Conservation (phyloP, 768 basidiomycete species). For the Kwoniella botswanensis region DNA sequence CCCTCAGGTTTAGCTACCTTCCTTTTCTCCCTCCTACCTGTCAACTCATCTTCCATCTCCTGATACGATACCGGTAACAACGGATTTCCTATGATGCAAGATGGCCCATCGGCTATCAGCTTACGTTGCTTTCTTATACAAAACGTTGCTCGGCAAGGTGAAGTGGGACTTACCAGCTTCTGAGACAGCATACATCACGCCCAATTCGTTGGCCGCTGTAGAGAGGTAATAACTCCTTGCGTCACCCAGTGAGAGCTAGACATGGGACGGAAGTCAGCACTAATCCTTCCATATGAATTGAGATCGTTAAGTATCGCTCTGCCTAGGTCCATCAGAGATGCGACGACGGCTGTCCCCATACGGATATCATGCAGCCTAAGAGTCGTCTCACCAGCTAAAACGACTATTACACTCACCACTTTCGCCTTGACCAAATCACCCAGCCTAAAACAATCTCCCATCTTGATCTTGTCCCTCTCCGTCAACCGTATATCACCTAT, state of each 20-base stretch:
- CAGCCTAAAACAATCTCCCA: conserved; percentile 58
- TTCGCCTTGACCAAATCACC: conserved; percentile 58
- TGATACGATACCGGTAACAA: conserved; percentile 59
- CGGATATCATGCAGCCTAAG: no score
- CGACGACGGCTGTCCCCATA: no score
- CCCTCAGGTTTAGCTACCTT: conserved; percentile 60
- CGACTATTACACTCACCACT: conserved; percentile 46
- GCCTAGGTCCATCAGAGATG: neutral
- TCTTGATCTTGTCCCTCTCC: conserved; percentile 54
- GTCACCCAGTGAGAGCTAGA: conserved; percentile 57
- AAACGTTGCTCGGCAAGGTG: neutral
- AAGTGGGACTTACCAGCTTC: conserved; percentile 49
- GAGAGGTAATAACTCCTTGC: conserved; percentile 59
- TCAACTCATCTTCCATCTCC: conserved; percentile 60
- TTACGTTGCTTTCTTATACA: neutral
- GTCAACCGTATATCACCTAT: conserved; percentile 57
- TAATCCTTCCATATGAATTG: neutral
- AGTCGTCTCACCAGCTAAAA: no score
- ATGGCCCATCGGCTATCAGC: neutral
- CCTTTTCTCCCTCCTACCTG: conserved; percentile 56
- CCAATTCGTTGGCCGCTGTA: conserved; percentile 58
- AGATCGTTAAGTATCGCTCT: neutral
- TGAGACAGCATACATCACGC: conserved; percentile 56
- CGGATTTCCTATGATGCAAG: conserved; percentile 46
- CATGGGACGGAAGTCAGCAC: neutral